A percentile compares a stretch with the other conserved stretches of the same genome.
Conservation (phyloP, 1,139 yeast genomes). For the Taiozyma sp. region DNA sequence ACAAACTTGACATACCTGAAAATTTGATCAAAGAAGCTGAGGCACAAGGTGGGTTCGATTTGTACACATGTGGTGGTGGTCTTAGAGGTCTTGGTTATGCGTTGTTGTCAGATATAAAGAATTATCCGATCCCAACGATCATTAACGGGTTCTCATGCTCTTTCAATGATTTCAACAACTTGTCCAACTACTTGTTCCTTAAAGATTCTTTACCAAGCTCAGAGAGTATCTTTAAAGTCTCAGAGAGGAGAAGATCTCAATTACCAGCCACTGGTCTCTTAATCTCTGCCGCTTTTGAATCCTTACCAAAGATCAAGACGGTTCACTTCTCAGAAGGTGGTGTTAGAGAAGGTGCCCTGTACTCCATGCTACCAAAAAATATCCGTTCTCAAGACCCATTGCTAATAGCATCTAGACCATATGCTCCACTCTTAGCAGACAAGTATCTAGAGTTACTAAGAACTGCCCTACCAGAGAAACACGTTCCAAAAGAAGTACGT, state of each 20-base stretch:
- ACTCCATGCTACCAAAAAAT: constrained; percentile 49
- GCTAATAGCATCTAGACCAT: constrained; percentile 57
- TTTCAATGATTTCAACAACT: constrained; percentile 40
- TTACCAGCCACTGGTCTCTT: constrained; percentile 60
- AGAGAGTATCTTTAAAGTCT: constrained; percentile 49
- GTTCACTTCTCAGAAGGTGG: constrained; percentile 69
- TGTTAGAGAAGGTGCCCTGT: constrained; percentile 65
- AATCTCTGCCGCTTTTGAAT: constrained; percentile 53
- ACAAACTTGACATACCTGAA: constrained; percentile 39
- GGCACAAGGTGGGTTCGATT: constrained; percentile 49
- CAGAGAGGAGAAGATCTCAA: constrained; percentile 56
- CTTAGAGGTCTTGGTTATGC: constrained; percentile 60
- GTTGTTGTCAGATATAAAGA: constrained; percentile 44
- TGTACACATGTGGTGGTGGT: constrained; percentile 67
- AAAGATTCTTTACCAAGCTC: constrained; percentile 28
- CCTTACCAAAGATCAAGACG: constrained; percentile 53
- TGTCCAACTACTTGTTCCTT: constrained; percentile 44
- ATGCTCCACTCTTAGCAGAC: constrained; percentile 54
- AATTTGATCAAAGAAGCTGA: constrained; percentile 41
- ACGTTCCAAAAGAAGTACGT: constrained; percentile 52
- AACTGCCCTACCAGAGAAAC: constrained; percentile 46
- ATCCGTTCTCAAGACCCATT: constrained; percentile 61
- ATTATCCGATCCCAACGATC: constrained; percentile 56
- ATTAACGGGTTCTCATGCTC: constrained; percentile 61
- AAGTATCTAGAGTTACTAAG: constrained; percentile 45